These are phyloP conservation scores for Pestalotiopsis sp. DNA, from an alignment of 2,329 filamentous ascomycete genomes.

Conservation along the genomic window DNA sequence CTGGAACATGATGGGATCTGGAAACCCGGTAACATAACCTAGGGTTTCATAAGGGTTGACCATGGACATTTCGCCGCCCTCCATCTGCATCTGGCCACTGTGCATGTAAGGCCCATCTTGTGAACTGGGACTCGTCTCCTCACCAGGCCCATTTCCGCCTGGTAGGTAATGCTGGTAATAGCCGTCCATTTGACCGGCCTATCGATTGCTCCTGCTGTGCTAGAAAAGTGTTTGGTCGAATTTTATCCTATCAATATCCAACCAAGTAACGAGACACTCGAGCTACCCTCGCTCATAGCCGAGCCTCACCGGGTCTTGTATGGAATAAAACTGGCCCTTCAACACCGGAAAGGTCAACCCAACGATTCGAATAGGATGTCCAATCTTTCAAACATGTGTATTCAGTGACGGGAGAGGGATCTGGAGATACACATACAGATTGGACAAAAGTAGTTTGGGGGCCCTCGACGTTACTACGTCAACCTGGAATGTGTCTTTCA, in stretches of 20 bases:
- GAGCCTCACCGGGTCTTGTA: not conserved
- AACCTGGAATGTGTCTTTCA: not conserved
- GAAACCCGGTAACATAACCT: slow-evolving; percentile 52
- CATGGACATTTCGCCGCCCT: slow-evolving; percentile 32
- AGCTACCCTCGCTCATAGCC: not conserved
- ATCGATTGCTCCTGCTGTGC: slow-evolving; percentile 10
- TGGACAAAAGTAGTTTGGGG: not conserved
- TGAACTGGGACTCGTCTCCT: slow-evolving; percentile 38
- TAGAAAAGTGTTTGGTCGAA: slow-evolving; percentile 1
- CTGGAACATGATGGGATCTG: slow-evolving; percentile 51
- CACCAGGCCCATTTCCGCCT: slow-evolving; percentile 47
- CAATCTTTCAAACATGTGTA: not conserved
- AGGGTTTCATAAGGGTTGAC: slow-evolving; percentile 47
- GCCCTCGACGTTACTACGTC: not conserved
- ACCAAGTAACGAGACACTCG: not conserved
- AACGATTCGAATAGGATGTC: not conserved
- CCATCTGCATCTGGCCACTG: slow-evolving; percentile 30
- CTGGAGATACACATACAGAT: not conserved
- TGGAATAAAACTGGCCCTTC: not conserved
- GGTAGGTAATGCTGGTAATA: slow-evolving; percentile 56
- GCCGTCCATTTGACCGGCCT: slow-evolving; percentile 47
- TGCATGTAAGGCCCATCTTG: slow-evolving; percentile 42
- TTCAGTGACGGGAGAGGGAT: not conserved
- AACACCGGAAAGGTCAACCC: not conserved
- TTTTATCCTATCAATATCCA: not conserved